Conservation (phyloP, 176 grass and related monocot genomes). For the Calamus simplicifolius region DNA sequence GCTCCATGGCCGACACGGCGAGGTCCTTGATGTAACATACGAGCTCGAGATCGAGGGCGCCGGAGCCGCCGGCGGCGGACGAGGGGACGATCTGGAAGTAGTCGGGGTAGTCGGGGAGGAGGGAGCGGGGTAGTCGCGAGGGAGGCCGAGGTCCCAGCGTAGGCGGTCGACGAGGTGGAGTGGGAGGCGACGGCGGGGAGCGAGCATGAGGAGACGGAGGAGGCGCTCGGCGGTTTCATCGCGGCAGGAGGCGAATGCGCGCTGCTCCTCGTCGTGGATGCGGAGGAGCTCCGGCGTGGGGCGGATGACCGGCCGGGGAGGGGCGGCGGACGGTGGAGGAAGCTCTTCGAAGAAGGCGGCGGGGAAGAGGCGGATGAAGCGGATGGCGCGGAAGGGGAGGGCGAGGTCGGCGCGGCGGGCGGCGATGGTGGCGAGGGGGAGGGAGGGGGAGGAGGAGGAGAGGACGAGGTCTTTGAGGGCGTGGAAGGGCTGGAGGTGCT, state of each 20-base stretch:
- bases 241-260: conserved; percentile 24
- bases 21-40: conserved; percentile 81
- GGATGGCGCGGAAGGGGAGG: conserved; percentile 63
- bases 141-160: conserved; percentile 73
- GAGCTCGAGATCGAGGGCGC: conserved; percentile 59
- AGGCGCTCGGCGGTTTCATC: conserved; percentile 55
- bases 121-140: conserved; percentile 49
- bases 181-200: conserved; percentile 46
- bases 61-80: not conserved
- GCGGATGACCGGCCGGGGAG: conserved; percentile 32
- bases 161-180: conserved; percentile 52
- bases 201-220: conserved; percentile 76
- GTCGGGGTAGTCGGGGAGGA: conserved; percentile 70
- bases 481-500: conserved; percentile 69
- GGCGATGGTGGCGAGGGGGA: conserved; percentile 18
- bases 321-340: conserved; percentile 27
- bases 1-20: conserved; percentile 56
- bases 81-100: conserved; percentile 59
- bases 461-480: conserved; percentile 76
- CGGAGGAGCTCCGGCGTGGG: conserved; percentile 37
- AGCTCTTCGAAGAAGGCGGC: conserved; percentile 48
- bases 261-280: conserved; percentile 57
- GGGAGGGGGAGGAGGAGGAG: conserved; percentile 34
- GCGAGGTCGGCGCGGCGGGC: conserved; percentile 24
- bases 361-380: conserved; percentile 68